These are phyloP conservation scores for Corylus avellana DNA, from an alignment of 306 rosid genomes.

Conservation along the genomic window DNA sequence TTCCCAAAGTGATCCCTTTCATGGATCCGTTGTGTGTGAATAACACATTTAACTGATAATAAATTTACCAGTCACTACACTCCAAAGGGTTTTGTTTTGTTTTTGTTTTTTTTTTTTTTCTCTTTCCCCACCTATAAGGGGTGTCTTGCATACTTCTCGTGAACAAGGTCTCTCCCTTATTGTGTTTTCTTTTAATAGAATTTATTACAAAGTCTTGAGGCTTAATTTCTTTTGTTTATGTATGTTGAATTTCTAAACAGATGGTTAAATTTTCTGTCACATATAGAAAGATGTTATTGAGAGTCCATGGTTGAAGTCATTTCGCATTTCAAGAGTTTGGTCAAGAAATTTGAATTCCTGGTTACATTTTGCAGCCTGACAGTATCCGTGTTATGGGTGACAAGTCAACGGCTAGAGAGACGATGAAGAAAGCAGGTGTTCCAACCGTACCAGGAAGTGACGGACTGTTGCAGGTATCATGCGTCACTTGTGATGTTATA, in stretches of 20 bases:
- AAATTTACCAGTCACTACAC: slow-evolving; percentile 1
- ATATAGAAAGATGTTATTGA: background rate
- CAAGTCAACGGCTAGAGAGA: slow-evolving; percentile 90
- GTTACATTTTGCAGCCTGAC: slow-evolving; percentile 67
- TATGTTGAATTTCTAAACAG: background rate
- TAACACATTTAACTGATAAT: background rate
- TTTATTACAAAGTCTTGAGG: background rate
- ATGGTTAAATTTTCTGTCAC: background rate
- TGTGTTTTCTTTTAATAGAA: background rate
- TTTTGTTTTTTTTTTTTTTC: background rate
- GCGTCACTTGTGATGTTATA: slow-evolving; percentile 22
- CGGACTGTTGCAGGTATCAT: slow-evolving; percentile 78
- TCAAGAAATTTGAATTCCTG: slow-evolving; percentile 26
- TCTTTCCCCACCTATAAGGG: background rate
- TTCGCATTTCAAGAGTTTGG: slow-evolving; percentile 14
- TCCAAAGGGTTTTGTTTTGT: background rate
- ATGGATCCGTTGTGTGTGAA: background rate
- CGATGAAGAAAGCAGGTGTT: slow-evolving; percentile 87
- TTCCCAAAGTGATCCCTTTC: background rate
- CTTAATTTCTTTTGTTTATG: background rate
- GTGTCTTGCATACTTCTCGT: background rate
- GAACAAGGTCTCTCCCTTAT: background rate
- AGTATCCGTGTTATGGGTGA: slow-evolving; percentile 98
- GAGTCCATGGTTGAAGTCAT: slow-evolving; percentile 14
- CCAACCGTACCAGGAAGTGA: slow-evolving; percentile 85